phyloP scores from a whole-genome alignment of 768 basidiomycete genomes.

The Mycena polygramma region DNA sequence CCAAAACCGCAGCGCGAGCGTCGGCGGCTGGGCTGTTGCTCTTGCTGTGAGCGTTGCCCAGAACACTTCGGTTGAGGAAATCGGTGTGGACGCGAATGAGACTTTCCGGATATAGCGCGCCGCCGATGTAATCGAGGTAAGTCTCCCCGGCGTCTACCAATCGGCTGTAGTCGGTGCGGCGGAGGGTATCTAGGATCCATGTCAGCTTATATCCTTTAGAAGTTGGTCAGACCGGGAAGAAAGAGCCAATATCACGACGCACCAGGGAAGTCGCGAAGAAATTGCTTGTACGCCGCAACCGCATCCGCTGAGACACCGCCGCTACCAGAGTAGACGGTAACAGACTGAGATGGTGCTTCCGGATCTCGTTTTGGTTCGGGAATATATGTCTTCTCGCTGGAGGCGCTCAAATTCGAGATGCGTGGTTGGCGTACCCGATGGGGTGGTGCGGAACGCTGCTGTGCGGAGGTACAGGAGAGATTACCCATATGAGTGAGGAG shows the following conservation, averaged over 20 bases:
- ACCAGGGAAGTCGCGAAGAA: conserved; percentile 15
- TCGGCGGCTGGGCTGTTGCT: conserved; percentile 84
- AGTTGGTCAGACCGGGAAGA: not conserved
- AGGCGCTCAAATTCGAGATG: not conserved
- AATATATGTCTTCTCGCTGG: not conserved
- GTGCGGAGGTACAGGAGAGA: not conserved
- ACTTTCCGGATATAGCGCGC: conserved; percentile 83
- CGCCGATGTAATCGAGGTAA: conserved; percentile 91
- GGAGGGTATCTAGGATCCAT: conserved; percentile 77
- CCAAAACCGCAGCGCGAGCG: conserved; percentile 77
- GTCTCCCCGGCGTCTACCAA: conserved; percentile 73
- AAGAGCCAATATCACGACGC: not conserved
- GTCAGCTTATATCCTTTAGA: conserved; percentile 71
- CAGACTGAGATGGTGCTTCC: not conserved
- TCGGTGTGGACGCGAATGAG: conserved; percentile 77
- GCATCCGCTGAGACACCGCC: not conserved
- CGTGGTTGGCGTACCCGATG: not conserved
- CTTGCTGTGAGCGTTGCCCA: conserved; percentile 88
- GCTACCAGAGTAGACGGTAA: not conserved
- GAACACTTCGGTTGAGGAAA: conserved; percentile 73
- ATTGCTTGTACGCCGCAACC: not conserved
- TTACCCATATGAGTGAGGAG: not conserved
- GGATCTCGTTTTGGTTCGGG: not conserved
- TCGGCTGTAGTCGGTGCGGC: conserved; percentile 71
- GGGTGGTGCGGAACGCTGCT: not conserved